phyloP scores from a whole-genome alignment of 768 basidiomycete species.

The Xanthoconium purpureum region DNA sequence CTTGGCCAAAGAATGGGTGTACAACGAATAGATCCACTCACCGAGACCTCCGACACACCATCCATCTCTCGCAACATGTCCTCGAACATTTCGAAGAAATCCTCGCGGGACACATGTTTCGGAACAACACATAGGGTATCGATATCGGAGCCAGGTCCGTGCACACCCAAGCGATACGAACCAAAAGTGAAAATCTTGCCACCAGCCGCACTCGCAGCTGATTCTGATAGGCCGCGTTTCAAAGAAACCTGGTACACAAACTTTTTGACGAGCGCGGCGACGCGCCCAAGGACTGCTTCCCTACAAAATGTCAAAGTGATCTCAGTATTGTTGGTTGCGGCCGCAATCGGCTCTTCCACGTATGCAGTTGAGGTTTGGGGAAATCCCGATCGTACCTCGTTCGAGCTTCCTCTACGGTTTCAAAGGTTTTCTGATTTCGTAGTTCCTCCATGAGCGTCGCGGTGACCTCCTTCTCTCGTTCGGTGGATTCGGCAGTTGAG shows the following conservation, averaged over 20 bases:
- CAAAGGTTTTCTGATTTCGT: slow-evolving; percentile 80
- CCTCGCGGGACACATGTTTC: slow-evolving; percentile 91
- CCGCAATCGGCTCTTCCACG: slow-evolving; percentile 1
- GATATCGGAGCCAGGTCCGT: slow-evolving; percentile 94
- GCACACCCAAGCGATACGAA: slow-evolving; percentile 95
- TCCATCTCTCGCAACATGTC: slow-evolving; percentile 81
- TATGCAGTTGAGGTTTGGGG: not conserved
- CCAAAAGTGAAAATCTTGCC: slow-evolving; percentile 99
- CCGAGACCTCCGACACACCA: slow-evolving; percentile 85
- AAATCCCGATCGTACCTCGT: slow-evolving; percentile 58
- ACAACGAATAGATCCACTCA: slow-evolving; percentile 41
- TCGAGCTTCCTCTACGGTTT: slow-evolving; percentile 83
- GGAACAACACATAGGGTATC: slow-evolving; percentile 98
- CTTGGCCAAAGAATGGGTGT: slow-evolving; percentile 1
- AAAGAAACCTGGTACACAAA: slow-evolving; percentile 86
- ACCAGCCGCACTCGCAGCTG: slow-evolving; percentile 84
- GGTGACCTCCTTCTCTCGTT: slow-evolving; percentile 81
- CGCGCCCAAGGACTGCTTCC: slow-evolving; percentile 88
- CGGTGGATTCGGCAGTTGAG: slow-evolving; percentile 67
- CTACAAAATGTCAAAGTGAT: slow-evolving; percentile 42
- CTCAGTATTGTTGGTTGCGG: slow-evolving; percentile 18
- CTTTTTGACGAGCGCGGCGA: slow-evolving; percentile 85
- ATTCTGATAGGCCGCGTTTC: slow-evolving; percentile 78
- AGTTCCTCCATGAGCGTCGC: slow-evolving; percentile 88
- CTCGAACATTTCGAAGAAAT: slow-evolving; percentile 92